phyloP scores from a whole-genome alignment of 257 asterid genomes.

The Ehretia macrophylla region DNA sequence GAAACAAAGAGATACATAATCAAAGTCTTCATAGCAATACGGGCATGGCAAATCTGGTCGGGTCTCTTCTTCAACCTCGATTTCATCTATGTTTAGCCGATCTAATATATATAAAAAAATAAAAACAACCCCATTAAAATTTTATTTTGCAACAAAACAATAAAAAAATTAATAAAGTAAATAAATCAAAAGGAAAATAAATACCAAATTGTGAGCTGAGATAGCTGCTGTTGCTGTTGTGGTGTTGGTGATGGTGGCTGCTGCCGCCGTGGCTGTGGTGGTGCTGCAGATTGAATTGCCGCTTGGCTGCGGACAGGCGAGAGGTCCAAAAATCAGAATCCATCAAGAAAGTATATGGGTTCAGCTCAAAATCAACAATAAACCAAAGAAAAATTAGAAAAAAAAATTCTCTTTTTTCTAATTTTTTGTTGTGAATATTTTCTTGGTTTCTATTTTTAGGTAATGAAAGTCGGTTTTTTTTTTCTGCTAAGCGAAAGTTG shows the following conservation, averaged over 20 bases:
- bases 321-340: conserved; percentile 77
- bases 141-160: neutral
- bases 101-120: conserved; percentile 27
- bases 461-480: neutral
- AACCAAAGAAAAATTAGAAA: neutral
- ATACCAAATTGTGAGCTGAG: conserved; percentile 57
- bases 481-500: too few species aligned
- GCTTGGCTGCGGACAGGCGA: conserved; percentile 75
- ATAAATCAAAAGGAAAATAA: conserved; percentile 6
- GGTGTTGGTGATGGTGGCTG: conserved; percentile 56
- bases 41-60: conserved; percentile 77
- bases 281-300: conserved; percentile 61
- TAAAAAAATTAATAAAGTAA: neutral
- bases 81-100: conserved; percentile 57
- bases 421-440: neutral
- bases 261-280: conserved; percentile 43
- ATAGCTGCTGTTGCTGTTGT: conserved; percentile 23
- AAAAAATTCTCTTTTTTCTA: neutral
- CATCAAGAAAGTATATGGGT: conserved; percentile 34
- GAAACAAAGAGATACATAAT: conserved; percentile 68
- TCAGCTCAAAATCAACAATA: conserved; percentile 15
- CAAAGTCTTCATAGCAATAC: conserved; percentile 78
- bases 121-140: conserved; percentile 1
- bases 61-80: conserved; percentile 74
- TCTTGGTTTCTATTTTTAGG: conserved; percentile 18